phyloP scores from a whole-genome alignment of 2,329 filamentous ascomycete genomes.

The Ophiocordyceps camponoti-floridani region DNA sequence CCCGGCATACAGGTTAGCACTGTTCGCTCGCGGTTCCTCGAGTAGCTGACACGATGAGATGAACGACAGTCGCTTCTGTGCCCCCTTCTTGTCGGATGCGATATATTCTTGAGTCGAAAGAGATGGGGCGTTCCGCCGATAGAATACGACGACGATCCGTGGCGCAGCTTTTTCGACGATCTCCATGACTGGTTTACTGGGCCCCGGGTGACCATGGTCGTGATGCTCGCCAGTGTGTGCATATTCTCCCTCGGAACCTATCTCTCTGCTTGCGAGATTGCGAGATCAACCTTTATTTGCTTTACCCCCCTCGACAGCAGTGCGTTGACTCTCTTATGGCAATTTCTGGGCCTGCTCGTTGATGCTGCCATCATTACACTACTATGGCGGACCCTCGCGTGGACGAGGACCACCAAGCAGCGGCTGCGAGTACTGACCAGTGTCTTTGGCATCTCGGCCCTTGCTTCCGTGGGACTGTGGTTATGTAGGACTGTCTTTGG shows the following conservation, averaged over 20 bases:
- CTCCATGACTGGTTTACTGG: slow-evolving; percentile 26
- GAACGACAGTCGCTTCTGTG: slow-evolving; percentile 25
- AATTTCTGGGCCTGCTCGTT: slow-evolving; percentile 24
- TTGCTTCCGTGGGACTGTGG: slow-evolving; percentile 20
- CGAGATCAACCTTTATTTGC: slow-evolving; percentile 33
- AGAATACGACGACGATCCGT: slow-evolving; percentile 26
- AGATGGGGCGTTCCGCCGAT: slow-evolving; percentile 12
- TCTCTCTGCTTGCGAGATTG: slow-evolving; percentile 17
- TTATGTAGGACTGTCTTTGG: slow-evolving; percentile 13
- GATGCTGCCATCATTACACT: slow-evolving; percentile 29
- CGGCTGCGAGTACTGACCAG: slow-evolving; percentile 26
- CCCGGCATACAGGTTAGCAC: slow-evolving; percentile 27
- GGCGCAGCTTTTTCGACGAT: slow-evolving; percentile 28
- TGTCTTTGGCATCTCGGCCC: slow-evolving; percentile 21
- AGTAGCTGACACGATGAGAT: background rate
- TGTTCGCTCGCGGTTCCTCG: too few species aligned
- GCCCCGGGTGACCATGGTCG: slow-evolving; percentile 18
- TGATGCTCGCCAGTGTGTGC: slow-evolving; percentile 16
- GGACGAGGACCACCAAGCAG: slow-evolving; percentile 27
- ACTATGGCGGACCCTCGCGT: slow-evolving; percentile 31
- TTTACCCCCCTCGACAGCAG: slow-evolving; percentile 22
- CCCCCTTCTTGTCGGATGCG: slow-evolving; percentile 23
- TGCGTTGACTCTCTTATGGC: slow-evolving; percentile 18
- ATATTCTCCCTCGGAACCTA: slow-evolving; percentile 26
- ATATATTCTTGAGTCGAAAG: slow-evolving; percentile 19